Evolutionary conservation across 1,139 yeast species (phyloP).

Genomic region (Taphrina wiesneri): DNA sequence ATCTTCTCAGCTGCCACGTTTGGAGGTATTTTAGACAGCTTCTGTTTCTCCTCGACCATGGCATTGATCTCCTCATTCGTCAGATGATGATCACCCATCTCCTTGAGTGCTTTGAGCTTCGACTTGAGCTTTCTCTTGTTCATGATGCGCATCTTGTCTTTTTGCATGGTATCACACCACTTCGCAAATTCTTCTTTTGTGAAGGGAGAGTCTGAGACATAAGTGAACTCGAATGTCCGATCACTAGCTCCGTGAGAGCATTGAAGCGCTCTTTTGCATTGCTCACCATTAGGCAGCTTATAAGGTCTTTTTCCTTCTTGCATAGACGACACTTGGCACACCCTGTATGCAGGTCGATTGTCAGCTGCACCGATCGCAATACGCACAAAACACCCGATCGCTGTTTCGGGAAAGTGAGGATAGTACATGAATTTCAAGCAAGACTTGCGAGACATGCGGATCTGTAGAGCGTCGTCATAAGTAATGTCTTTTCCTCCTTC

Average conservation of each 20-base stretch:
- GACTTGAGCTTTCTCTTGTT: conserved; percentile 65
- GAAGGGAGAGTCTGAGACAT: conserved; percentile 34
- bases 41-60: conserved; percentile 72
- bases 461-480: conserved; percentile 63
- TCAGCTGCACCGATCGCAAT: conserved; percentile 75
- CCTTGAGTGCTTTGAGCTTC: conserved; percentile 62
- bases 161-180: conserved; percentile 62
- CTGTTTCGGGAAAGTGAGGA: conserved; percentile 70
- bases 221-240: conserved; percentile 70
- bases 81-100: conserved; percentile 64
- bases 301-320: conserved; percentile 54
- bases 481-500: conserved; percentile 45
- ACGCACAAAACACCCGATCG: conserved; percentile 65
- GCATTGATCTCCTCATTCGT: conserved; percentile 76
- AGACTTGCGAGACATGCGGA: conserved; percentile 74
- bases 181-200: conserved; percentile 65
- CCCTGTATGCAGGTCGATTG: conserved; percentile 67
- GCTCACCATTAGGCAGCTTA: conserved; percentile 34
- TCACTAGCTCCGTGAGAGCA: conserved; percentile 68
- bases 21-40: conserved; percentile 60
- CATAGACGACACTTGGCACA: conserved; percentile 75
- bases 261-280: conserved; percentile 44
- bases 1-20: conserved; percentile 79
- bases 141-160: conserved; percentile 63
- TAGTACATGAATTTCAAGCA: conserved; percentile 76